phyloP scores from a whole-genome alignment of 768 basidiomycete genomes.

The Tulasnella sp. region DNA sequence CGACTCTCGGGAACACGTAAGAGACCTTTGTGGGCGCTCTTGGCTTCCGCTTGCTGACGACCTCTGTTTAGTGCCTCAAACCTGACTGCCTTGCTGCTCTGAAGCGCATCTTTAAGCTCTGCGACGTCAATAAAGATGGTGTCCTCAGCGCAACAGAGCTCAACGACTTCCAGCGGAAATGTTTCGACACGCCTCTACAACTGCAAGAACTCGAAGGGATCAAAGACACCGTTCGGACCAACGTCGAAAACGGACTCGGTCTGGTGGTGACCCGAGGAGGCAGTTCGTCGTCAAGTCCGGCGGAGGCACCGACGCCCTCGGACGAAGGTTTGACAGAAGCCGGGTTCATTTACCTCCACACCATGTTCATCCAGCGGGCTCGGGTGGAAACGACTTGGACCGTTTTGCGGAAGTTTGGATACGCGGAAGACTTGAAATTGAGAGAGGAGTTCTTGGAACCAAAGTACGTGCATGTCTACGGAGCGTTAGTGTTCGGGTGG shows the following conservation, averaged over 20 bases:
- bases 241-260: slow-evolving; percentile 40
- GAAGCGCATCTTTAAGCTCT: slow-evolving; percentile 89
- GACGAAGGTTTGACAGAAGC: slow-evolving; percentile 79
- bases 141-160: slow-evolving; percentile 80
- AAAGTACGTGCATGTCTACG: slow-evolving; percentile 46
- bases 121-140: slow-evolving; percentile 90
- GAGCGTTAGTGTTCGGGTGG: background rate
- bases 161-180: slow-evolving; percentile 96
- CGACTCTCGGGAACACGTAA: slow-evolving; percentile 87
- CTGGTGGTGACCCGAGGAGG: slow-evolving; percentile 39
- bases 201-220: slow-evolving; percentile 93
- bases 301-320: background rate
- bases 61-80: slow-evolving; percentile 66
- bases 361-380: slow-evolving; percentile 92
- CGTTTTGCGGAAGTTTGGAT: slow-evolving; percentile 87
- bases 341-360: slow-evolving; percentile 90
- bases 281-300: background rate
- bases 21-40: slow-evolving; percentile 22
- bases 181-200: slow-evolving; percentile 89
- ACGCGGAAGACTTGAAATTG: slow-evolving; percentile 85
- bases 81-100: slow-evolving; percentile 82
- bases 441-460: slow-evolving; percentile 81
- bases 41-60: background rate
- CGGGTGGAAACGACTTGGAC: slow-evolving; percentile 98
- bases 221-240: slow-evolving; percentile 75